A percentile compares a stretch with the other conserved stretches of the same genome.
Evolutionary conservation across 306 rosid species (phyloP).

Genomic region (Cucurbita maxima): DNA sequence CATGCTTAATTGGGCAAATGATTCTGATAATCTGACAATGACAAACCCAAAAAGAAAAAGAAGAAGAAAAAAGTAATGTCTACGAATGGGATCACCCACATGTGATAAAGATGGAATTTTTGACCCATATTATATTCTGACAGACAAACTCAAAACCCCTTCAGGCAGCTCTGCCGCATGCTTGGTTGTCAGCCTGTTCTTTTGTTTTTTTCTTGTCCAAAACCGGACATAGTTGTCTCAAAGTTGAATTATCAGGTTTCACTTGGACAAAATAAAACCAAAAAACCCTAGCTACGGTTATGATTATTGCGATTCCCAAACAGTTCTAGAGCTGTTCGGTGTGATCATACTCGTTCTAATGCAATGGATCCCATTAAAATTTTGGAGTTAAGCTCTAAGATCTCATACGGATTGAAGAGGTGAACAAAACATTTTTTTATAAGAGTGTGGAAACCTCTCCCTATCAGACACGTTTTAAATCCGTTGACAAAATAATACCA

Average conservation of each 20-base stretch:
- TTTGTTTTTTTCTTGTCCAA: conserved; percentile 9
- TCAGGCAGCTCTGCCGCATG: background rate
- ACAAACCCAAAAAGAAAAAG: background rate
- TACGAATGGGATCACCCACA: conserved; percentile 1
- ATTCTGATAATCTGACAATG: background rate
- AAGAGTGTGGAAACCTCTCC: too few species aligned
- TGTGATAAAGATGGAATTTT: conserved; percentile 8
- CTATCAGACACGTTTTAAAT: too few species aligned
- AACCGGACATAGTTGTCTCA: background rate
- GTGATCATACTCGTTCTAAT: background rate
- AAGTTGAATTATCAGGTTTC: background rate
- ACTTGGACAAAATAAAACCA: background rate
- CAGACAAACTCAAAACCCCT: conserved; percentile 4
- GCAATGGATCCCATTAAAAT: background rate
- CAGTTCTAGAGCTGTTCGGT: background rate
- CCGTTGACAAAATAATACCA: too few species aligned
- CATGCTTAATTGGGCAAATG: background rate
- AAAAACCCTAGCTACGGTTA: background rate
- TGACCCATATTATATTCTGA: conserved; percentile 9
- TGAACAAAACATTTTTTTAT: too few species aligned
- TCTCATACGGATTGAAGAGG: too few species aligned
- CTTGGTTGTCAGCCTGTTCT: conserved; percentile 8
- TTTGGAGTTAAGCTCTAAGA: too few species aligned
- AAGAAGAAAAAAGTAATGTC: background rate
- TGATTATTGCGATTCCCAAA: background rate